phyloP scores from a whole-genome alignment of 768 basidiomycete species.

The Podaxis carcinomalis region DNA sequence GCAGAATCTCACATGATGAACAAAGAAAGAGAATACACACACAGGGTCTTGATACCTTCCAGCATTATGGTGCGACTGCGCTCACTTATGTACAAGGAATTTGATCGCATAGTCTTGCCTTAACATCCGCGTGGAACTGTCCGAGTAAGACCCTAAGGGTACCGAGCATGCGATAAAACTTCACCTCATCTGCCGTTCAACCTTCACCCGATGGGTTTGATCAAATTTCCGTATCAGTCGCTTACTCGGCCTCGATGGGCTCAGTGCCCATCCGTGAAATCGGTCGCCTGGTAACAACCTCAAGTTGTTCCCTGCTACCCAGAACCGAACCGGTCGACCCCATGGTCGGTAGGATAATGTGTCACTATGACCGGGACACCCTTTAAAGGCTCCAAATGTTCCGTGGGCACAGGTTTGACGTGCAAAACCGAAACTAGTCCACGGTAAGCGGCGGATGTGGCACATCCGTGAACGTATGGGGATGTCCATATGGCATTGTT shows the following conservation, averaged over 20 bases:
- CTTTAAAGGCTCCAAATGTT: constrained; percentile 21
- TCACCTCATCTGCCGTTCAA: background rate
- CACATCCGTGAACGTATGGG: background rate
- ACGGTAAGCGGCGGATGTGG: background rate
- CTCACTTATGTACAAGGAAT: background rate
- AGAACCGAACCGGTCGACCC: background rate
- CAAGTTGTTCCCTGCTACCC: background rate
- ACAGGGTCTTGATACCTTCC: background rate
- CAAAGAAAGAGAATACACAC: background rate
- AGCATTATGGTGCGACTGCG: background rate
- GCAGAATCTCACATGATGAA: background rate
- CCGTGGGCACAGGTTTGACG: constrained; percentile 11
- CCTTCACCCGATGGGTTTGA: background rate
- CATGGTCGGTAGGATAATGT: background rate
- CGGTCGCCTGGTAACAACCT: background rate
- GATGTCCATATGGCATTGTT: constrained; percentile 5
- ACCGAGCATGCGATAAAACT: background rate
- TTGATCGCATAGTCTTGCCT: background rate
- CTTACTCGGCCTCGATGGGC: background rate
- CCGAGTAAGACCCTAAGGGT: constrained; percentile 6
- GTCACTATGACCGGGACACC: constrained; percentile 13
- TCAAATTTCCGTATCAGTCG: background rate
- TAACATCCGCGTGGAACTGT: constrained; percentile 4
- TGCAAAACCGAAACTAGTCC: background rate
- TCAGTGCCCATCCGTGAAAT: background rate